Conservation (phyloP, 2,329 filamentous ascomycete genomes). For the Acarospora socialis region DNA sequence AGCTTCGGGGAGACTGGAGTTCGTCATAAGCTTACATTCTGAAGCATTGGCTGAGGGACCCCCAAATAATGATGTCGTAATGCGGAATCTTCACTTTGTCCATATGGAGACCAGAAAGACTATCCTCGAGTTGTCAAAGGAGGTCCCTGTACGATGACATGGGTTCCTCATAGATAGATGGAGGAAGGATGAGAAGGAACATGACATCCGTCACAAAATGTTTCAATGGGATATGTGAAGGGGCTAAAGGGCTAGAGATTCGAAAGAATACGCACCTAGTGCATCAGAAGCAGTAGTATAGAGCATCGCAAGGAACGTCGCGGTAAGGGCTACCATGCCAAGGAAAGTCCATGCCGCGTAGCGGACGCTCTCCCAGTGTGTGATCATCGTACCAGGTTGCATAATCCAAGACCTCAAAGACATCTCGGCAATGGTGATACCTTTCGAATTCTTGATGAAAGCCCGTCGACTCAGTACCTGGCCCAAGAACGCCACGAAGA, state of each 20-base stretch:
- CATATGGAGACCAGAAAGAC: too few species aligned
- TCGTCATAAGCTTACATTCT: conserved; percentile 1
- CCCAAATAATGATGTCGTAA: too few species aligned
- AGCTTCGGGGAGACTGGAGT: conserved; percentile 52
- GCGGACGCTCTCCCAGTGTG: conserved; percentile 50
- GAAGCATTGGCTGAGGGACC: too few species aligned
- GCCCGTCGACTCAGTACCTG: conserved; percentile 60
- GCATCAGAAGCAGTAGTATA: conserved; percentile 67
- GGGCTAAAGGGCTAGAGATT: too few species aligned
- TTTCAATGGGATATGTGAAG: too few species aligned
- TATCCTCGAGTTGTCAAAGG: too few species aligned
- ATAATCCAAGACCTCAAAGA: conserved; percentile 64
- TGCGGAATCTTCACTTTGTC: too few species aligned
- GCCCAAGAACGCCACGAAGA: conserved; percentile 60
- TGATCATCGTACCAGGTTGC: conserved; percentile 58
- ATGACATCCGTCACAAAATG: too few species aligned
- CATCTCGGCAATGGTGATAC: conserved; percentile 62
- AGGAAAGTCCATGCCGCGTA: conserved; percentile 51
- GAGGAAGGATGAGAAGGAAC: too few species aligned
- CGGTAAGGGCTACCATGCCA: conserved; percentile 48
- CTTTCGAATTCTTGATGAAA: conserved; percentile 43
- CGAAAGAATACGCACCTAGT: too few species aligned
- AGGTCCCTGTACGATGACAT: too few species aligned
- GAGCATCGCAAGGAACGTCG: conserved; percentile 51
- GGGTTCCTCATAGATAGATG: too few species aligned